A percentile compares a stretch with the other conserved stretches of the same genome.
Conservation (phyloP, 768 basidiomycete genomes). For the Cubamyces lactineus region DNA sequence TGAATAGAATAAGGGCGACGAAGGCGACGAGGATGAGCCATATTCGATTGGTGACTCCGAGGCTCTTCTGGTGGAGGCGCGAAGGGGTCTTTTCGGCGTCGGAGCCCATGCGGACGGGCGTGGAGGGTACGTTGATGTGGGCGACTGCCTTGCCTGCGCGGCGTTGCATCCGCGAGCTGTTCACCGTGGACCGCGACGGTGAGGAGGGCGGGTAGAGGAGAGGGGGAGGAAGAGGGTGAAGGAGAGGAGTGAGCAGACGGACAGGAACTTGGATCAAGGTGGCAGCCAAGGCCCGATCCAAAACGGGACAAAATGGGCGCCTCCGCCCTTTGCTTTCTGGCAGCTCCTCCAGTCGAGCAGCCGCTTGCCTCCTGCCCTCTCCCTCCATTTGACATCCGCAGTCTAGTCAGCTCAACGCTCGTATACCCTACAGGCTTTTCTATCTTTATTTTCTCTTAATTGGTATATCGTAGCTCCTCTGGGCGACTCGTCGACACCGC, state of each 20-base stretch:
- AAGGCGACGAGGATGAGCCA: constrained; percentile 62
- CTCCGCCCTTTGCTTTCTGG: not conserved
- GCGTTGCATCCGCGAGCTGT: constrained; percentile 54
- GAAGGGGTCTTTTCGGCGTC: constrained; percentile 50
- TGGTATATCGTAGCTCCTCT: not conserved
- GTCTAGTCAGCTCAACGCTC: not conserved
- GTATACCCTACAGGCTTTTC: constrained; percentile 12
- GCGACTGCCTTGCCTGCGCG: constrained; percentile 57
- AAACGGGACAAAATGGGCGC: constrained; percentile 19
- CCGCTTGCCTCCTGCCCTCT: not conserved
- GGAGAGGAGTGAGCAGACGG: constrained; percentile 6
- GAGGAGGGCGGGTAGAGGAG: constrained; percentile 12
- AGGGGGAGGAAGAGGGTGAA: constrained; percentile 10
- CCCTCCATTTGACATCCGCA: not conserved
- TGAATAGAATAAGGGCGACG: constrained; percentile 55
- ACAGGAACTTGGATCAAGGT: constrained; percentile 12
- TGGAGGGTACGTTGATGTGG: constrained; percentile 54
- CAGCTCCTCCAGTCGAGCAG: not conserved
- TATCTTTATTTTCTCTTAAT: constrained; percentile 19
- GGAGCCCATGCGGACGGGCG: constrained; percentile 51
- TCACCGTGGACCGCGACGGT: constrained; percentile 13
- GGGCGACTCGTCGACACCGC: not conserved
- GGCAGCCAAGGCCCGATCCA: not conserved
- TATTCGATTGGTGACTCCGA: constrained; percentile 71
- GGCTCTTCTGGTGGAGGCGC: constrained; percentile 55